Conservation (phyloP, 495 filamentous ascomycete species). For the Daldinia bambusicola region DNA sequence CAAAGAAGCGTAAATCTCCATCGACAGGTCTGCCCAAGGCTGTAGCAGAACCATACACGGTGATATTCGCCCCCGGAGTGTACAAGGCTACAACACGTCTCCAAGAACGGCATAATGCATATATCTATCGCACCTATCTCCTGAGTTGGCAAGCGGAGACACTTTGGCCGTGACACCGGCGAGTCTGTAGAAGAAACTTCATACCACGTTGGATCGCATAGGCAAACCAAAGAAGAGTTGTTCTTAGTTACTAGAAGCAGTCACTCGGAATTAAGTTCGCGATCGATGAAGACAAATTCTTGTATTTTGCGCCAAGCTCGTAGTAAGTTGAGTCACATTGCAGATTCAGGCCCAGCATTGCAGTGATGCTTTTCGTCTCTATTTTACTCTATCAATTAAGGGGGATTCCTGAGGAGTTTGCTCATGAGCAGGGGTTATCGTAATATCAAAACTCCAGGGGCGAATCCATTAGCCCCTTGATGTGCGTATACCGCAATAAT, state of each 20-base stretch:
- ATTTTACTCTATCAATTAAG: conserved; percentile 45
- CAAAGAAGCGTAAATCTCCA: conserved; percentile 26
- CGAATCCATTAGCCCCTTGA: conserved; percentile 42
- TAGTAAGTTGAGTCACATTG: conserved; percentile 45
- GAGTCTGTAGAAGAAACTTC: conserved; percentile 12
- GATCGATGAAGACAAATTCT: conserved; percentile 25
- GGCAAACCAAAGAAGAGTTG: conserved; percentile 8
- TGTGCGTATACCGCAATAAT: conserved; percentile 28
- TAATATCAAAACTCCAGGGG: conserved; percentile 42
- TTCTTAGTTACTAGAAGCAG: conserved; percentile 30
- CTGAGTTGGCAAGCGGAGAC: conserved; percentile 36
- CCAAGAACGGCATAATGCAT: conserved; percentile 32
- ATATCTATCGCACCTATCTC: conserved; percentile 34
- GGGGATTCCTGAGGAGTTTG: conserved; percentile 33
- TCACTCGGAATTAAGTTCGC: conserved; percentile 31
- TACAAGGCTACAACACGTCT: conserved; percentile 15
- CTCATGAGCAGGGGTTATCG: conserved; percentile 26
- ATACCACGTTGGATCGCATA: conserved; percentile 21
- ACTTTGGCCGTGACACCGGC: conserved; percentile 21
- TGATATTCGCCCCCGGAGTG: conserved; percentile 20
- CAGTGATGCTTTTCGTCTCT: conserved; percentile 45
- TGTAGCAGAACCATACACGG: conserved; percentile 19
- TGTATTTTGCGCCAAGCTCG: conserved; percentile 35
- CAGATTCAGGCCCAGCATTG: conserved; percentile 36
- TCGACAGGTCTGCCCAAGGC: conserved; percentile 32